Percentiles rank a stretch among this genome's conserved stretches.
Conservation (phyloP, 2,329 filamentous ascomycete genomes). For the Sordariomycetes sp. region DNA sequence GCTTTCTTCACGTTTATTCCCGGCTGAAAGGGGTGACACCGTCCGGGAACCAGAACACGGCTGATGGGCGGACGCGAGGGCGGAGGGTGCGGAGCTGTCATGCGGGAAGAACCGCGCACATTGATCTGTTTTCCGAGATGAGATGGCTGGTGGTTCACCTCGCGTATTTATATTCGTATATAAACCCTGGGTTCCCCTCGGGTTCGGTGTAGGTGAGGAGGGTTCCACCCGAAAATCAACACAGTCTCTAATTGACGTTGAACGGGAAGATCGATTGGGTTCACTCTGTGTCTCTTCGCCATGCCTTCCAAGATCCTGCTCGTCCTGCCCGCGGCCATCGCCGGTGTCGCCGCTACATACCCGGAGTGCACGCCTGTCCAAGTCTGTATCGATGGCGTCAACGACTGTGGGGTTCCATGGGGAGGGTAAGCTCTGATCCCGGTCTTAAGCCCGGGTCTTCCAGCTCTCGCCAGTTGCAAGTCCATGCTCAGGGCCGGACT, state of each 20-base stretch:
- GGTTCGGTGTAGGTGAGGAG: too few species aligned
- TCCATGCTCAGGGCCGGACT: not conserved
- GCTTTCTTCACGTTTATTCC: not conserved
- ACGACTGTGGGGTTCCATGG: conserved; percentile 7
- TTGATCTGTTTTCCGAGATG: too few species aligned
- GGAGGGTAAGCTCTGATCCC: conserved; percentile 7
- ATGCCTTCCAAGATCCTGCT: not conserved
- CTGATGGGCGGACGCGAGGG: not conserved
- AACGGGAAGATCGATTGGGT: too few species aligned
- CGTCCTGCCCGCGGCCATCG: not conserved
- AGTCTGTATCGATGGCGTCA: conserved; percentile 10
- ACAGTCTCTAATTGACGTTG: too few species aligned
- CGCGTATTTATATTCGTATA: too few species aligned
- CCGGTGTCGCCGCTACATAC: not conserved
- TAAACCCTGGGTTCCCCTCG: too few species aligned
- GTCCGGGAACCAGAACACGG: not conserved
- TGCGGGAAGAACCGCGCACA: too few species aligned
- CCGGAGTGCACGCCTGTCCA: not conserved
- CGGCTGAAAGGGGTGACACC: not conserved
- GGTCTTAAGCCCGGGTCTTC: not conserved
- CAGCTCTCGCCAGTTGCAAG: not conserved
- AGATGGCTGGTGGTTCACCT: too few species aligned
- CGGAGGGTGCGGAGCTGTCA: too few species aligned
- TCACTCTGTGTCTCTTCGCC: too few species aligned
- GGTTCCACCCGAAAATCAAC: too few species aligned